These are phyloP conservation scores for Luvunga scandens DNA, from an alignment of 345 rosid genomes.

Conservation along the genomic window DNA sequence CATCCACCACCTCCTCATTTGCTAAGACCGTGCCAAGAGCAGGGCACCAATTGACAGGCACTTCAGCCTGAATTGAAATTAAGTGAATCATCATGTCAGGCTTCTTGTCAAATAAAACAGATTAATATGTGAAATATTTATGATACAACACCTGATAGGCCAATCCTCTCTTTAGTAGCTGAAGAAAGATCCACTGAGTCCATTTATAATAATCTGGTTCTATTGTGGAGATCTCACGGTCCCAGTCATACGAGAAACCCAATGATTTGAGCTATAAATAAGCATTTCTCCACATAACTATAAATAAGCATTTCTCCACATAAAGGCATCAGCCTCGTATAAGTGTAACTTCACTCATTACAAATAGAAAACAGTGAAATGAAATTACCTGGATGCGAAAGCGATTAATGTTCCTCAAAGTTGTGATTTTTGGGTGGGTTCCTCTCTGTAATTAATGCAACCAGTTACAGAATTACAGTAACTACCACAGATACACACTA, in stretches of 20 bases:
- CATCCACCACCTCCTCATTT: constrained; percentile 97
- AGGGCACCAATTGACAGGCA: constrained; percentile 98
- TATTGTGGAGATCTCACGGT: constrained; percentile 88
- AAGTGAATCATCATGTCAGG: constrained; percentile 18
- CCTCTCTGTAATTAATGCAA: constrained; percentile 60
- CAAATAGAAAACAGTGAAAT: constrained; percentile 4
- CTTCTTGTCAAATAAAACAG: constrained; percentile 18
- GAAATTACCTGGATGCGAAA: constrained; percentile 72
- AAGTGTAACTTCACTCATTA: neutral
- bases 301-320: constrained; percentile 14
- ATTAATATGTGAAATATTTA: constrained; percentile 12
- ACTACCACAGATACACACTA: constrained; percentile 5
- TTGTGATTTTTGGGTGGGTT: constrained; percentile 87
- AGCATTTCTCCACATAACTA: constrained; percentile 30
- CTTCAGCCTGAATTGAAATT: constrained; percentile 72
- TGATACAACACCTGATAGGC: constrained; percentile 77
- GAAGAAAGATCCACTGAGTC: constrained; percentile 99
- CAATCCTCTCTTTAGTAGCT: constrained; percentile 87
- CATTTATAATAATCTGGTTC: constrained; percentile 90
- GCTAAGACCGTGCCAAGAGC: constrained; percentile 99
- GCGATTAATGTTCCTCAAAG: constrained; percentile 76
- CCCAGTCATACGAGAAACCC: constrained; percentile 97
- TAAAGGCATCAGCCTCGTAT: neutral
- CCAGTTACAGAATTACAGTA: constrained; percentile 2
- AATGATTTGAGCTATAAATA: constrained; percentile 79